Conservation (phyloP, 208 protist species). For the Acanthamoeba culbertsoni region DNA sequence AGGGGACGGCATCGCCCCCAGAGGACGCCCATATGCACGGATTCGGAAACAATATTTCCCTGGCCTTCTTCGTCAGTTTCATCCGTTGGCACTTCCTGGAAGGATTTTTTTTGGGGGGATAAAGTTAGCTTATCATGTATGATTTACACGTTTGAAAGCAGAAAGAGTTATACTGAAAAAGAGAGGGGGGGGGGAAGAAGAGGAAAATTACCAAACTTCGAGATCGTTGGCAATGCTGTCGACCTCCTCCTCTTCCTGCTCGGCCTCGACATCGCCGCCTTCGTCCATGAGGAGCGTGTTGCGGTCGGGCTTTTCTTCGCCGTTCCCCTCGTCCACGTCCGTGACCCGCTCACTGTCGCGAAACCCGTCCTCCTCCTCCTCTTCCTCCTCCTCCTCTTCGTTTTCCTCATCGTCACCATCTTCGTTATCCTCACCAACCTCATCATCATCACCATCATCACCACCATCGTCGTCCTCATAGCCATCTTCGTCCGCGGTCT, state of each 20-base stretch:
- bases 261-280: constrained; percentile 9
- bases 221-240: constrained; percentile 43
- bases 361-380: not conserved
- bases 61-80: not conserved
- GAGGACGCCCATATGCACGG: constrained; percentile 17
- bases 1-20: not conserved
- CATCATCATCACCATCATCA: no score
- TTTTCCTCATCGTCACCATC: not conserved
- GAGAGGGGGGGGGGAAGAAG: no score
- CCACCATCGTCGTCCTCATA: no score
- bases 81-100: constrained; percentile 19
- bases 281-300: constrained; percentile 4
- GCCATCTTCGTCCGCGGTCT: not conserved
- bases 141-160: no score
- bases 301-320: not conserved
- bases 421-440: not conserved
- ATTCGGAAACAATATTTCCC: not conserved
- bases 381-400: not conserved
- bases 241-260: constrained; percentile 28
- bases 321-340: not conserved
- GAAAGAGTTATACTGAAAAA: no score
- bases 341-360: not conserved
- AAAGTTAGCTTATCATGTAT: no score
- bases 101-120: not conserved
- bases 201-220: not conserved